phyloP scores from a whole-genome alignment of 1,139 yeast species.

The Blastobotrys raffinosifermentans region DNA sequence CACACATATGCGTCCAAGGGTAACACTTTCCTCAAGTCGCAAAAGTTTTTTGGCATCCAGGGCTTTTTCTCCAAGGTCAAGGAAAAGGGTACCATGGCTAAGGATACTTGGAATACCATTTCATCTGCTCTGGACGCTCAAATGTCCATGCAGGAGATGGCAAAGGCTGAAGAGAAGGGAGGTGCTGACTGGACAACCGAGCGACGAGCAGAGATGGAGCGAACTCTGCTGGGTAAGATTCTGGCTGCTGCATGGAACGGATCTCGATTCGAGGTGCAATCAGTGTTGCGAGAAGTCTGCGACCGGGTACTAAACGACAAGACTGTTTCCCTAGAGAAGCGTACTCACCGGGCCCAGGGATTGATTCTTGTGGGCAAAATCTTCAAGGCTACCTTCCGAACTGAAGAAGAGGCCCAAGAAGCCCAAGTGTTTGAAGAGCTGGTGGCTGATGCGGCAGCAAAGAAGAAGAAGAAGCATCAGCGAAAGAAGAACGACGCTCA shows the following conservation, averaged over 20 bases:
- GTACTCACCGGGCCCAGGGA: conserved; percentile 76
- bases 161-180: conserved; percentile 41
- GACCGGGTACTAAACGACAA: conserved; percentile 67
- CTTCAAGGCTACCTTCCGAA: conserved; percentile 59
- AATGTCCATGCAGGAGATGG: conserved; percentile 69
- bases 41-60: conserved; percentile 72
- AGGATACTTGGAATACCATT: conserved; percentile 82
- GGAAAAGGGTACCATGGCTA: conserved; percentile 80
- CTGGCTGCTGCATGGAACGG: conserved; percentile 97
- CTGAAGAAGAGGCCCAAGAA: conserved; percentile 85
- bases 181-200: conserved; percentile 66
- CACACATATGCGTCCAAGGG: conserved; percentile 67
- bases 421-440: conserved; percentile 86
- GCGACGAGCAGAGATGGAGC: conserved; percentile 80
- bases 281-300: conserved; percentile 84
- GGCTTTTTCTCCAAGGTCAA: conserved; percentile 80
- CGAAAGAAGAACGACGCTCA: conserved; percentile 16
- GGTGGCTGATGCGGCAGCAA: conserved; percentile 86
- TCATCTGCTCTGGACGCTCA: conserved; percentile 89
- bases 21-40: conserved; percentile 53
- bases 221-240: conserved; percentile 80
- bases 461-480: conserved; percentile 51
- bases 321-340: conserved; percentile 47
- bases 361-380: conserved; percentile 68
- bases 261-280: conserved; percentile 79